These are phyloP conservation scores for Colletotrichum kahawae DNA, from an alignment of 2,329 filamentous ascomycete species.

Conservation along the genomic window DNA sequence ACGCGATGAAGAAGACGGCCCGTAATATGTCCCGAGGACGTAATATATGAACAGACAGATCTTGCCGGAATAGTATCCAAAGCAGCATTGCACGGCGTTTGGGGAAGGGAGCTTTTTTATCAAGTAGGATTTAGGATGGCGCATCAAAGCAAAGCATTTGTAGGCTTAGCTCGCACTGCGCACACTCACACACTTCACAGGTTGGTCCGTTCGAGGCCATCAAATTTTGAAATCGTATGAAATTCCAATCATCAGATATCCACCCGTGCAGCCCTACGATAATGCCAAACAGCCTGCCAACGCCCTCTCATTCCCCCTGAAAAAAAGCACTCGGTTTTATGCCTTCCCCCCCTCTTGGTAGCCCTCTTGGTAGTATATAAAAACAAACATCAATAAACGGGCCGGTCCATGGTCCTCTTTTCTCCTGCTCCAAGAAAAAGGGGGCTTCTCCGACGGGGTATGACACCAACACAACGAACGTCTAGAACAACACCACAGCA, in stretches of 20 bases:
- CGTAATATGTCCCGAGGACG: background rate
- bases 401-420: background rate
- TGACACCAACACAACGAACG: background rate
- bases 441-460: conserved; percentile 4
- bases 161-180: background rate
- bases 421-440: background rate
- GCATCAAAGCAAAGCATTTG: background rate
- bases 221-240: background rate
- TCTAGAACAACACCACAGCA: background rate
- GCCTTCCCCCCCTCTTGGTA: background rate
- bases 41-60: background rate
- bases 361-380: background rate
- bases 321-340: background rate
- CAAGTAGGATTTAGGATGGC: background rate
- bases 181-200: background rate
- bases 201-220: background rate
- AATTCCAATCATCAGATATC: background rate
- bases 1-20: background rate
- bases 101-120: background rate
- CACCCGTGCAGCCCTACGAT: background rate
- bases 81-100: conserved; percentile 41
- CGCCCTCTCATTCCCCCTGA: background rate
- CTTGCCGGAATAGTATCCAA: background rate
- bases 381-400: background rate
- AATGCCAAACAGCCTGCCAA: background rate